phyloP scores from a whole-genome alignment of 2,329 filamentous ascomycete genomes.

The Trichoderma guizhouense region DNA sequence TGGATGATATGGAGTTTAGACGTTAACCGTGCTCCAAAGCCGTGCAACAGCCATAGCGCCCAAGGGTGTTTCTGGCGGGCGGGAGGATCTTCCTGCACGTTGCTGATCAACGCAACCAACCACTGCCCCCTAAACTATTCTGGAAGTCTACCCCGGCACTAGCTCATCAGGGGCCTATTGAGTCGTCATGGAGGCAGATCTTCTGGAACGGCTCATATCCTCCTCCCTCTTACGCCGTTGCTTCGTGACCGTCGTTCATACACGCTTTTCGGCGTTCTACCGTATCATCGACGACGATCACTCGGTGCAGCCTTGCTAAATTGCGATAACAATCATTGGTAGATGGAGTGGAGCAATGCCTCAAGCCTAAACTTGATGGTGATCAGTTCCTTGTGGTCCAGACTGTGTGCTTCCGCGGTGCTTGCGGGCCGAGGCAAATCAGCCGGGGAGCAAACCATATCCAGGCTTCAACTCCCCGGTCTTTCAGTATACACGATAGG shows the following conservation, averaged over 20 bases:
- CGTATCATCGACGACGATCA: not conserved
- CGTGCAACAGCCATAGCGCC: not conserved
- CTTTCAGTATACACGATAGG: not conserved
- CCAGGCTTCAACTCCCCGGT: not conserved
- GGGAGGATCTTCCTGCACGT: slow-evolving; percentile 21
- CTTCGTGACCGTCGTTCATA: not conserved
- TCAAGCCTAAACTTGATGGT: not conserved
- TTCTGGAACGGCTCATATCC: slow-evolving; percentile 15
- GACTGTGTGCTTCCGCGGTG: not conserved
- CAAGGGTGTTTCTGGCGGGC: slow-evolving; percentile 5
- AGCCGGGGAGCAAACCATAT: not conserved
- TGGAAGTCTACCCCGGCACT: slow-evolving; percentile 21
- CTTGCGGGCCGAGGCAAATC: not conserved
- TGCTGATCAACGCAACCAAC: slow-evolving; percentile 20
- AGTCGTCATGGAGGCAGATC: slow-evolving; percentile 18
- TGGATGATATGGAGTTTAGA: not conserved
- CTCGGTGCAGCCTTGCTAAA: not conserved
- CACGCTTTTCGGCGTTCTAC: not conserved
- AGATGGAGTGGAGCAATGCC: not conserved
- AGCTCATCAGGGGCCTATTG: slow-evolving; percentile 3
- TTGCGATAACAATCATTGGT: not conserved
- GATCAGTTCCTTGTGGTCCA: not conserved
- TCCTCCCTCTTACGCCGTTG: not conserved
- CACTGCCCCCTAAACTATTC: slow-evolving; percentile 16
- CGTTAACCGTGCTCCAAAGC: not conserved